These are phyloP conservation scores for Calocybe cyanea DNA, from an alignment of 768 basidiomycete species.

Conservation along the genomic window DNA sequence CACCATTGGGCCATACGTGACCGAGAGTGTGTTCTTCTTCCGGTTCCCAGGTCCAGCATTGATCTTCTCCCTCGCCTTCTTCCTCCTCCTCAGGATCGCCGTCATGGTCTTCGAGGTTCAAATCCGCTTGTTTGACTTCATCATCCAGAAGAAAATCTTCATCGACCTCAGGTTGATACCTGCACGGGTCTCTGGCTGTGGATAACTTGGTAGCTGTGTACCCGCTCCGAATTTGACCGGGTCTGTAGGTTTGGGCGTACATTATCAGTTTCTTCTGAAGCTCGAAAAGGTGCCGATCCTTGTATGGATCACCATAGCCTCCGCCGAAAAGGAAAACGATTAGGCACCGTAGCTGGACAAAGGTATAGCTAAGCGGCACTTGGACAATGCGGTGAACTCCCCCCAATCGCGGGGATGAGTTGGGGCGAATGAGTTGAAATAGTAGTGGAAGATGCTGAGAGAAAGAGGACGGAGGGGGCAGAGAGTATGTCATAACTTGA, in stretches of 20 bases:
- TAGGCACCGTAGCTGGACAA: constrained; percentile 60
- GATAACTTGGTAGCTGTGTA: constrained; percentile 48
- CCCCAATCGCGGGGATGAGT: constrained; percentile 31
- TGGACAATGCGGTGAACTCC: constrained; percentile 64
- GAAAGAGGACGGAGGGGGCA: constrained; percentile 46
- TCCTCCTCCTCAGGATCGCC: constrained; percentile 21
- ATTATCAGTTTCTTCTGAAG: constrained; percentile 45
- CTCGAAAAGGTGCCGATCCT: constrained; percentile 58
- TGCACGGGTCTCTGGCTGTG: constrained; percentile 47
- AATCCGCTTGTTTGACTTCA: constrained; percentile 24
- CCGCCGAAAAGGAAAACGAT: constrained; percentile 57
- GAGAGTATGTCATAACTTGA: constrained; percentile 31
- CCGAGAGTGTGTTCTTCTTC: constrained; percentile 63
- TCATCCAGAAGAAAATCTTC: constrained; percentile 26
- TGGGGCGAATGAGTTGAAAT: constrained; percentile 50
- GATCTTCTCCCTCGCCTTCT: constrained; percentile 31
- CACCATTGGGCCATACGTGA: constrained; percentile 55
- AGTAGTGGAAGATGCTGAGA: constrained; percentile 60
- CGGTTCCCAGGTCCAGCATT: constrained; percentile 63
- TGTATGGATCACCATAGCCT: constrained; percentile 15
- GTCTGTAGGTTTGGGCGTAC: constrained; percentile 34
- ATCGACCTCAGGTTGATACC: constrained; percentile 33
- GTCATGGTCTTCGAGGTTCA: constrained; percentile 39
- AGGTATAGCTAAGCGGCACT: constrained; percentile 67
- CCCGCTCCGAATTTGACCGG: constrained; percentile 52